Percentiles rank a stretch among this genome's conserved stretches.
phyloP scores from a whole-genome alignment of 345 rosid species.

The Bretschneidera sinensis region DNA sequence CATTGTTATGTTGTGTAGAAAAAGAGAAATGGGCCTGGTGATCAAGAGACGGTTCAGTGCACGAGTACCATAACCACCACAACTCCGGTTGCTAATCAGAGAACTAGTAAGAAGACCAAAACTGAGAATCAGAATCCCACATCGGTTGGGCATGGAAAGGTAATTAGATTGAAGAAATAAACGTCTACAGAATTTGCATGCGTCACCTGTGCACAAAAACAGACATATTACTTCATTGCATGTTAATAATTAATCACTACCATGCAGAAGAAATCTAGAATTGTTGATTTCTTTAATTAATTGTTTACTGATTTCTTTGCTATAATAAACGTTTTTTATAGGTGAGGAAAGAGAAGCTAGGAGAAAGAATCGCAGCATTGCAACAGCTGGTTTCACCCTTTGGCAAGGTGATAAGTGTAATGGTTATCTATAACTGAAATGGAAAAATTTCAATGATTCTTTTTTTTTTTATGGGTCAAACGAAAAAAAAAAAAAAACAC shows the following conservation, averaged over 20 bases:
- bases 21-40: conserved; percentile 39
- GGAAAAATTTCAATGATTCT: background rate
- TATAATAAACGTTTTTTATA: conserved; percentile 10
- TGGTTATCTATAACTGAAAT: background rate
- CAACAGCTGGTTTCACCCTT: conserved; percentile 91
- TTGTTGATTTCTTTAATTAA: background rate
- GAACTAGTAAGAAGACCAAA: conserved; percentile 41
- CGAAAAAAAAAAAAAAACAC: too few relatives aligned
- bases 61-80: background rate
- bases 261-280: too few relatives aligned
- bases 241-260: too few relatives aligned
- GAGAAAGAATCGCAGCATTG: conserved; percentile 71
- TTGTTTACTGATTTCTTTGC: background rate
- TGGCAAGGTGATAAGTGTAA: conserved; percentile 57
- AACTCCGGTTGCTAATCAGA: conserved; percentile 23
- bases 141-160: conserved; percentile 47
- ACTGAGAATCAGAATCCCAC: conserved; percentile 41
- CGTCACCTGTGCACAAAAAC: too few relatives aligned
- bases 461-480: too few relatives aligned
- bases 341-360: conserved; percentile 68
- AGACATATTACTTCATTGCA: too few relatives aligned
- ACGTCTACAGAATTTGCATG: too few relatives aligned
- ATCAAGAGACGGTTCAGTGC: conserved; percentile 18
- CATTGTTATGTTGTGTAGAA: conserved; percentile 28
- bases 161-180: too few relatives aligned